Evolutionary conservation across 306 rosid species (phyloP).

Genomic region (Lathyrus aphaca): DNA sequence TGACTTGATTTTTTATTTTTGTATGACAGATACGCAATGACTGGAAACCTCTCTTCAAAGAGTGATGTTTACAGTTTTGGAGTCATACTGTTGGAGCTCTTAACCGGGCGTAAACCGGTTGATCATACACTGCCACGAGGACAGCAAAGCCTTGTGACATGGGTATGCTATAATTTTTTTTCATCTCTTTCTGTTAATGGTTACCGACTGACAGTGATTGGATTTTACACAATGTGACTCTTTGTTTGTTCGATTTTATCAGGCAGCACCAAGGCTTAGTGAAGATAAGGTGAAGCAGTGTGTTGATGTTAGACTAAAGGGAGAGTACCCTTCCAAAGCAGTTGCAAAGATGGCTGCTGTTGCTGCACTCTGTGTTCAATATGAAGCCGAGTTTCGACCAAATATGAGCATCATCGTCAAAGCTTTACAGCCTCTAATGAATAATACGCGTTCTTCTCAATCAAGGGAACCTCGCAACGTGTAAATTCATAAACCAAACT

Average conservation of each 20-base stretch:
- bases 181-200: constrained; percentile 17
- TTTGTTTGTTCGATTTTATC: constrained; percentile 35
- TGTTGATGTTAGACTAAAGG: constrained; percentile 68
- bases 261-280: constrained; percentile 86
- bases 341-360: constrained; percentile 88
- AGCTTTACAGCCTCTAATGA: constrained; percentile 69
- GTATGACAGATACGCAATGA: constrained; percentile 77
- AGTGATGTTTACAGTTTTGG: constrained; percentile 90
- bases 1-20: constrained; percentile 28
- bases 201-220: background rate
- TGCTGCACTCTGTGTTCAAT: constrained; percentile 80
- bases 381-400: constrained; percentile 80
- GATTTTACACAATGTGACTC: constrained; percentile 35
- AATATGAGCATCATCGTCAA: constrained; percentile 78
- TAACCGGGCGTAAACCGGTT: constrained; percentile 83
- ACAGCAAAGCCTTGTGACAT: constrained; percentile 90
- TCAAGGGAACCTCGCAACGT: constrained; percentile 44
- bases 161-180: constrained; percentile 66
- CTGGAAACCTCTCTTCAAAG: constrained; percentile 70
- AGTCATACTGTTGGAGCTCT: constrained; percentile 71
- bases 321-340: constrained; percentile 76
- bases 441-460: constrained; percentile 55
- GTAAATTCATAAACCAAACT: constrained; percentile 42
- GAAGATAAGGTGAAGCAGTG: constrained; percentile 88
- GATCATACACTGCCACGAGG: constrained; percentile 85